These are phyloP conservation scores for Wickerhamiella hasegawae DNA, from an alignment of 805 yeast genomes.

Conservation along the genomic window DNA sequence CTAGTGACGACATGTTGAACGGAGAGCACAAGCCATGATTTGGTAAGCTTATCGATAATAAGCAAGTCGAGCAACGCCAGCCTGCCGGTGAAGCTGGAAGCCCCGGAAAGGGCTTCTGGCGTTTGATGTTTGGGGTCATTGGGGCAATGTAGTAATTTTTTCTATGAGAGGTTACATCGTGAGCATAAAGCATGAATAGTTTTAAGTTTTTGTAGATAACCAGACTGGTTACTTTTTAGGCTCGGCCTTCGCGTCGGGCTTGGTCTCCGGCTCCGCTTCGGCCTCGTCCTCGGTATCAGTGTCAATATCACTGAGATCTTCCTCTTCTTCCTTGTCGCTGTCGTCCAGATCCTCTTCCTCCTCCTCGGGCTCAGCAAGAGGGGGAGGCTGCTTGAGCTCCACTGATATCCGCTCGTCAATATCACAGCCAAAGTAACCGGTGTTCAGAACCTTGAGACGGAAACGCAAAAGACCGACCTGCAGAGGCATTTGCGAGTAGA, in stretches of 20 bases:
- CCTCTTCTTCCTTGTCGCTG: constrained; percentile 29
- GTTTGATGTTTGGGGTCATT: too few species aligned
- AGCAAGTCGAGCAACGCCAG: too few species aligned
- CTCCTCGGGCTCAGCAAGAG: constrained; percentile 21
- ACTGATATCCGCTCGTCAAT: constrained; percentile 52
- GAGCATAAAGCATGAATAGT: neutral
- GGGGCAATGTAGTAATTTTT: too few species aligned
- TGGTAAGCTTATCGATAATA: too few species aligned
- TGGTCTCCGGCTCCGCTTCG: neutral
- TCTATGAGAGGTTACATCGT: too few species aligned
- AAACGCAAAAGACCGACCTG: constrained; percentile 48
- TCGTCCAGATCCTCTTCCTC: constrained; percentile 22
- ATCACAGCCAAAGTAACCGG: constrained; percentile 73
- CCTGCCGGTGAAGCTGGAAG: too few species aligned
- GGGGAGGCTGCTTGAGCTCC: constrained; percentile 42
- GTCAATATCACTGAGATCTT: constrained; percentile 36
- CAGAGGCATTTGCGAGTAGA: constrained; percentile 66
- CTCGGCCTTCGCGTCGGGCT: neutral
- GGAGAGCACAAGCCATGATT: too few species aligned
- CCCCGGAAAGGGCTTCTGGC: too few species aligned
- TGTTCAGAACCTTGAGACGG: constrained; percentile 52
- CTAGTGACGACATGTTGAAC: too few species aligned
- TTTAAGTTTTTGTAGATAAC: neutral
- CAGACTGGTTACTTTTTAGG: neutral
- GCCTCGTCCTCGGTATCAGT: constrained; percentile 49